phyloP scores from a whole-genome alignment of 169 alveolate species.

The Gregarina niphandrodes region DNA sequence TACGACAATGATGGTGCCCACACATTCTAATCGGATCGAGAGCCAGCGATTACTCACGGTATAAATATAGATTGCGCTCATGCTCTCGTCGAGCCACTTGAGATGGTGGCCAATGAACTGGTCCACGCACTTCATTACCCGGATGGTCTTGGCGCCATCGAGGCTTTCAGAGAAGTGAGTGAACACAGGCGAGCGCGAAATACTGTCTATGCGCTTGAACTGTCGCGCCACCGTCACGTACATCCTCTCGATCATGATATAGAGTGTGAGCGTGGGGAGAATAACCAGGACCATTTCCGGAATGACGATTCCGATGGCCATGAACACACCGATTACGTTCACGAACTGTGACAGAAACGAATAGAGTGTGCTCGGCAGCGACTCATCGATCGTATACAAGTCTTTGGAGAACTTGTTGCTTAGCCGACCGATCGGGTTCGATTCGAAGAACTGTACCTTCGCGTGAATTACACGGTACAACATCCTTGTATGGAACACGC shows the following conservation, averaged over 20 bases:
- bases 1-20: conserved; percentile 11
- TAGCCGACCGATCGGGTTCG: conserved; percentile 45
- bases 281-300: conserved; percentile 13
- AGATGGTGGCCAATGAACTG: conserved; percentile 4
- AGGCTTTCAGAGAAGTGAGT: conserved; percentile 23
- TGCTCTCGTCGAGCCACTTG: not conserved
- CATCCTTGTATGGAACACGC: not conserved
- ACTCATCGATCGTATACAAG: conserved; percentile 17
- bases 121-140: conserved; percentile 18
- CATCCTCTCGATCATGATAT: conserved; percentile 9
- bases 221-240: conserved; percentile 23
- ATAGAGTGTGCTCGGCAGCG: conserved; percentile 2
- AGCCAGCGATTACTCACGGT: conserved; percentile 28
- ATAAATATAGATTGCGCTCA: conserved; percentile 13
- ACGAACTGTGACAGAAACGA: not conserved
- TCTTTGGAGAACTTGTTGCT: conserved; percentile 44
- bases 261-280: conserved; percentile 9
- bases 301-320: conserved; percentile 7
- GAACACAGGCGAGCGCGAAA: conserved; percentile 19
- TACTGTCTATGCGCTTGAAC: conserved; percentile 12
- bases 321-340: conserved; percentile 4
- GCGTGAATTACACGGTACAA: conserved; percentile 9
- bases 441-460: conserved; percentile 38
- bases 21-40: conserved; percentile 25
- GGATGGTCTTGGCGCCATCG: conserved; percentile 21